phyloP scores from a whole-genome alignment of 2,329 filamentous ascomycete genomes.

The Colletotrichum falcatum region DNA sequence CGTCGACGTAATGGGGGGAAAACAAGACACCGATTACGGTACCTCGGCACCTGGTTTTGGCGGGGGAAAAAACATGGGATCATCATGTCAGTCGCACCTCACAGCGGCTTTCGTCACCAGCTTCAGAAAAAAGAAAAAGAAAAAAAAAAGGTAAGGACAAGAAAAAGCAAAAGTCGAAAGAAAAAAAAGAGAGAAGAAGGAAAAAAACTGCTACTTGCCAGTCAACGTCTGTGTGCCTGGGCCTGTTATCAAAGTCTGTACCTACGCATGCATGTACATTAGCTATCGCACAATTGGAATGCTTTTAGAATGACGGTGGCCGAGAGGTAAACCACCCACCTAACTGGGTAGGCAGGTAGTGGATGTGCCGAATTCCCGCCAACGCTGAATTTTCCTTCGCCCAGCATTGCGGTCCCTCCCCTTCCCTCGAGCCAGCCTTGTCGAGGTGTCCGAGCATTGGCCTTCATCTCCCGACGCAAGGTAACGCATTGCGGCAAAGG shows the following conservation, averaged over 20 bases:
- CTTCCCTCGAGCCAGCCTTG: neutral
- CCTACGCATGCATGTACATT: too few relatives aligned
- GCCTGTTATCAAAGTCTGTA: neutral
- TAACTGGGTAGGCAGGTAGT: neutral
- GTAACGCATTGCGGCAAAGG: neutral
- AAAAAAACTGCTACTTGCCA: too few relatives aligned
- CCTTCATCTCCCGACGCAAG: constrained; percentile 12
- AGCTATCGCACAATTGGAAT: neutral
- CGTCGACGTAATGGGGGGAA: constrained; percentile 35
- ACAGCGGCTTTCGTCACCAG: constrained; percentile 19
- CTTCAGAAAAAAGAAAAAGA: neutral
- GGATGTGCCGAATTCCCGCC: neutral
- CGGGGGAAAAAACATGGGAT: constrained; percentile 25
- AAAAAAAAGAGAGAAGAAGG: neutral
- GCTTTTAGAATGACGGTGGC: neutral
- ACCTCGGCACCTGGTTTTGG: constrained; percentile 32
- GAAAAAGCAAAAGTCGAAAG: too few relatives aligned
- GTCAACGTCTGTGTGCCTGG: neutral
- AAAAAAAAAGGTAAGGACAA: too few relatives aligned
- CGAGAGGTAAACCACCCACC: neutral
- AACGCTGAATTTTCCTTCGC: neutral
- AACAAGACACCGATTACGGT: constrained; percentile 25
- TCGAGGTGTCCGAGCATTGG: neutral
- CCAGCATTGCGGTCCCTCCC: neutral
- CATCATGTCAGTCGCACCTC: constrained; percentile 40